A percentile compares a stretch with the other conserved stretches of the same genome.
Conservation (phyloP, 495 filamentous ascomycete genomes). For the Tuber microsphaerosporum region DNA sequence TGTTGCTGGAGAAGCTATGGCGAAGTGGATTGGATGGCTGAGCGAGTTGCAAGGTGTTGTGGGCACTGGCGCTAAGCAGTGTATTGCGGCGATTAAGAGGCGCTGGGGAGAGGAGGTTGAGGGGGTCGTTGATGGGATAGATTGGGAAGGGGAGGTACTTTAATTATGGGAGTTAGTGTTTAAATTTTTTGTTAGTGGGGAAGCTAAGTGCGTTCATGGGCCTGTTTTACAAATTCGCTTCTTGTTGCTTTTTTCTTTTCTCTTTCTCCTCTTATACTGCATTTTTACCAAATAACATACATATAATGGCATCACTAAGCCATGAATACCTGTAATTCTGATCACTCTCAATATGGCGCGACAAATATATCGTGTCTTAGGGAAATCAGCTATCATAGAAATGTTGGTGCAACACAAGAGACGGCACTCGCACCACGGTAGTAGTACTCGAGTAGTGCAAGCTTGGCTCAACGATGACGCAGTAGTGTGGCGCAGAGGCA, state of each 20-base stretch:
- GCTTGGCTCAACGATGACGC: too few species aligned
- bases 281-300: background rate
- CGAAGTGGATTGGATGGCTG: constrained; percentile 21
- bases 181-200: background rate
- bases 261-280: background rate
- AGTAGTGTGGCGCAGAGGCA: too few species aligned
- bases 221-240: background rate
- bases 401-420: too few species aligned
- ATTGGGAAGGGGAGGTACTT: background rate
- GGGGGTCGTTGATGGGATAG: background rate
- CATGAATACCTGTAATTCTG: too few species aligned
- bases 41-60: background rate
- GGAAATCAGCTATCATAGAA: too few species aligned
- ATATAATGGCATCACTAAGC: background rate
- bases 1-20: constrained; percentile 23
- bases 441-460: too few species aligned
- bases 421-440: too few species aligned
- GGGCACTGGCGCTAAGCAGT: constrained; percentile 15
- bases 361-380: too few species aligned
- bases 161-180: background rate
- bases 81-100: constrained; percentile 15
- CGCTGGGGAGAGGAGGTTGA: constrained; percentile 15
- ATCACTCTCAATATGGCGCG: too few species aligned
- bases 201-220: background rate
- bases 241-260: background rate